Evolutionary conservation across 78 protist species (phyloP).

Genomic region (Protostelium mycophagum): DNA sequence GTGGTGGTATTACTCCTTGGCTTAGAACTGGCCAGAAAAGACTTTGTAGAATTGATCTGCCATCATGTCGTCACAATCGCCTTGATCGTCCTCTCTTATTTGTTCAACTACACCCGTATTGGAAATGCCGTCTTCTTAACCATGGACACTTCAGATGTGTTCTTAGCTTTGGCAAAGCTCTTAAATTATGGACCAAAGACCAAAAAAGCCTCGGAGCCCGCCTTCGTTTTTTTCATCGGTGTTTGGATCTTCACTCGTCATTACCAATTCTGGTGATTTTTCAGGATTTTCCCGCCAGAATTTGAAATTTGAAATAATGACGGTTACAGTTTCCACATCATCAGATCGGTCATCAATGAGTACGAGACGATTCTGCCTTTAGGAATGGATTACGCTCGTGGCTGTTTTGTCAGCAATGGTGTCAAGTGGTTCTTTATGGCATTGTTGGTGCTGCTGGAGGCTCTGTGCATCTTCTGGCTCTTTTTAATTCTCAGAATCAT

Average conservation of each 20-base stretch:
- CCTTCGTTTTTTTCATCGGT: background rate
- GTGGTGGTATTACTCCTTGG: background rate
- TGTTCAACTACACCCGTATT: background rate
- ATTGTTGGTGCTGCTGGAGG: background rate
- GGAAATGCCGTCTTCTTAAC: background rate
- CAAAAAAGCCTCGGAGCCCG: background rate
- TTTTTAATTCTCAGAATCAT: background rate
- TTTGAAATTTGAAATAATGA: no score
- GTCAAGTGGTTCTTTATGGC: background rate
- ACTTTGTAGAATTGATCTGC: background rate
- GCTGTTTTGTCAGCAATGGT: background rate
- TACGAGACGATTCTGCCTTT: no score
- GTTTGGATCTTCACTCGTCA: background rate
- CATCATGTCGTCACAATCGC: background rate
- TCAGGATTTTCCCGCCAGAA: no score
- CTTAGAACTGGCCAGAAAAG: background rate
- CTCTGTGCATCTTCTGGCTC: background rate
- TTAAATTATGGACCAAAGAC: background rate
- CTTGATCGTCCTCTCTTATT: background rate
- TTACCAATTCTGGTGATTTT: background rate
- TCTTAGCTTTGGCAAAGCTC: background rate
- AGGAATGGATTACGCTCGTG: background rate
- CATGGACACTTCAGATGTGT: background rate
- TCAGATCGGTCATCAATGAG: no score
- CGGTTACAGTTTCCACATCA: no score